A percentile compares a stretch with the other conserved stretches of the same genome.
phyloP scores from a whole-genome alignment of 352 stramenopile genomes.

The Hyaloperonospora brassicae region DNA sequence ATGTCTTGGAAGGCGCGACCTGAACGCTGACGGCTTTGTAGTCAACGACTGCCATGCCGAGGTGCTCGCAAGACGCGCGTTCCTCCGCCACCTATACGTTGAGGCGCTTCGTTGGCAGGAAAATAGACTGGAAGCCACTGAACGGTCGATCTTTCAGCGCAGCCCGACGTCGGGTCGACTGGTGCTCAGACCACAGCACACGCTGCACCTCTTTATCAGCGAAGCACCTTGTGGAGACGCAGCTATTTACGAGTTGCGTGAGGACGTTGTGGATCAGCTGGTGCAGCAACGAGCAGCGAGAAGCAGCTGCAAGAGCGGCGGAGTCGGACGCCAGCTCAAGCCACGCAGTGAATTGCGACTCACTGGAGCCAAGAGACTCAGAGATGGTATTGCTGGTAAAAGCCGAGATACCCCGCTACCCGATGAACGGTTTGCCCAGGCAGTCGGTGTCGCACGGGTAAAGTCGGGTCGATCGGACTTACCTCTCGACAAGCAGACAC shows the following conservation, averaged over 20 bases:
- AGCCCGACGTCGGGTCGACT: constrained; percentile 29
- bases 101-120: constrained; percentile 50
- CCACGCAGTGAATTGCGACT: constrained; percentile 40
- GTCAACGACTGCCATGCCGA: constrained; percentile 92
- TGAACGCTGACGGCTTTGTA: constrained; percentile 64
- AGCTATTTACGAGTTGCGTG: constrained; percentile 86
- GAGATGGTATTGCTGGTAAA: background rate
- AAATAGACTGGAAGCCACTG: constrained; percentile 10
- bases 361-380: constrained; percentile 50
- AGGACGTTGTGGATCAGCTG: constrained; percentile 58
- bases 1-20: constrained; percentile 60
- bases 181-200: constrained; percentile 42
- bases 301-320: background rate
- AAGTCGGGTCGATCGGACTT: constrained; percentile 91
- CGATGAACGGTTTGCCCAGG: constrained; percentile 61
- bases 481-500: constrained; percentile 69
- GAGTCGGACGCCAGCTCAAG: constrained; percentile 10
- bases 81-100: constrained; percentile 80
- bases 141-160: constrained; percentile 43
- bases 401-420: constrained; percentile 1
- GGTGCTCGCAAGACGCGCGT: constrained; percentile 76
- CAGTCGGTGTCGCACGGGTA: constrained; percentile 65
- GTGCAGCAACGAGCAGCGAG: constrained; percentile 31
- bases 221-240: constrained; percentile 91
- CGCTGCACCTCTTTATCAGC: constrained; percentile 88